Base-by-base conservation (phyloP, 169 alveolate species). In the Cryptosporidium sp. region DNA sequence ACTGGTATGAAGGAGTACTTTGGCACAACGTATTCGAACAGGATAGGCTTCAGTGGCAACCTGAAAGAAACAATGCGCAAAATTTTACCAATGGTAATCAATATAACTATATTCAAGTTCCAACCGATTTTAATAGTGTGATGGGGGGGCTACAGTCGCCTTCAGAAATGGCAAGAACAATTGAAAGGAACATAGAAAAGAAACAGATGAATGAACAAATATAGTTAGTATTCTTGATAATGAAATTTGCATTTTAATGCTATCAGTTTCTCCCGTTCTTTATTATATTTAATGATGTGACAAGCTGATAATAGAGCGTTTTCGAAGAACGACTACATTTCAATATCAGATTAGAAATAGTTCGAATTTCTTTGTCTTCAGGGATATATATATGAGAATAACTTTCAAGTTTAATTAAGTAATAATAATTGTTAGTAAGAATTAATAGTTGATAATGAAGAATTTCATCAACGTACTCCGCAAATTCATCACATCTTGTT, bases 81-180 rank as follows among this genome's bases (percentile, higher is more conserved):
- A 65, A 60, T 44, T 21, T 37, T 51, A 72, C 33, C 1, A 72
- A 72, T 42, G 31, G 0, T 21, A 7, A 45, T 12, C 89, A 80
- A 51, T 26, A 62, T 26, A 60, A 33, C 29, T 80, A 80, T 48
- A 60, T 65, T 21, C 89, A 65, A 29, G 80, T 62, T 18, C 89
- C 89, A 44, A 61, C 67, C 16, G 75, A 80, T 42, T 80, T 80
- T 39, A 21, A 80, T 23, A 62, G 56, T 26, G 39, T 80, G 23
- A 80, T 80, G 89, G 89, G 89, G 1, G 89, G 89, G 16, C 35
- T 80, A 29, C 62, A 62, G 18, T 62, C 89, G 0, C 89, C 89
- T 23, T 26, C 89, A 44, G 89, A 80, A 39, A 80, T 80, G 75
- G 75, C 89, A 31, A 80, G 89, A 21, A 33, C 69, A 18, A 80